Evolutionary conservation across 2,329 filamentous ascomycete species (phyloP).

Genomic region (Catunica adiposa): DNA sequence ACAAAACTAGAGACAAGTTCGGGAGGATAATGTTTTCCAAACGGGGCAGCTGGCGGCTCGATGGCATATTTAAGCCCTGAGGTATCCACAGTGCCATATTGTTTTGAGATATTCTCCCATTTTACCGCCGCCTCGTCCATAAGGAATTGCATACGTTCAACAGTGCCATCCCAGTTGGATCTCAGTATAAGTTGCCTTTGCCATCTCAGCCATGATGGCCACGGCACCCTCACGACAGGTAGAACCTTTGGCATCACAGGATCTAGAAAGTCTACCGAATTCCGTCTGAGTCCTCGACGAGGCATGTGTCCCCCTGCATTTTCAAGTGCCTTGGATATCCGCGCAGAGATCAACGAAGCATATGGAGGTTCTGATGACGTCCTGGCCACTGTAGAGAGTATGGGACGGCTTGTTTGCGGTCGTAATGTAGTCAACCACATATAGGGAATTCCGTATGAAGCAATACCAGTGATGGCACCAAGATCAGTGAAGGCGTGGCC

Average conservation of each 20-base stretch:
- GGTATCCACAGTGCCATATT: background rate
- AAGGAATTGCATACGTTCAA: background rate
- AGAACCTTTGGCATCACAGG: background rate
- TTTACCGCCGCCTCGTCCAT: background rate
- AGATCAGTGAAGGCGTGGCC: slow-evolving; percentile 1
- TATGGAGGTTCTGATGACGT: no score
- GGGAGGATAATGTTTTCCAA: slow-evolving; percentile 1
- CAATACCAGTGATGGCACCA: background rate
- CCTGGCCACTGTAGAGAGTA: no score
- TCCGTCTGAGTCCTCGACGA: background rate
- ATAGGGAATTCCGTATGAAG: background rate
- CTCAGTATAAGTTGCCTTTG: slow-evolving; percentile 1
- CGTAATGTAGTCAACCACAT: background rate
- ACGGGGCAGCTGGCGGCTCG: background rate
- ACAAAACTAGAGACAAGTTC: slow-evolving; percentile 5
- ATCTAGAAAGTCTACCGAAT: slow-evolving; percentile 9
- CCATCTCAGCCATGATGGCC: slow-evolving; percentile 5
- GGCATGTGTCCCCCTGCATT: no score
- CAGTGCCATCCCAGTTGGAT: background rate
- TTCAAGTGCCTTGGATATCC: no score
- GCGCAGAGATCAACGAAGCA: no score
- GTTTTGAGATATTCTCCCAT: background rate
- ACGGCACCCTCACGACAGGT: background rate
- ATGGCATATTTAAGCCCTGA: background rate
- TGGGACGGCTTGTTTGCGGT: no score